Conservation (phyloP, 108 stramenopile species). For the Aurantiochytrium sp. region DNA sequence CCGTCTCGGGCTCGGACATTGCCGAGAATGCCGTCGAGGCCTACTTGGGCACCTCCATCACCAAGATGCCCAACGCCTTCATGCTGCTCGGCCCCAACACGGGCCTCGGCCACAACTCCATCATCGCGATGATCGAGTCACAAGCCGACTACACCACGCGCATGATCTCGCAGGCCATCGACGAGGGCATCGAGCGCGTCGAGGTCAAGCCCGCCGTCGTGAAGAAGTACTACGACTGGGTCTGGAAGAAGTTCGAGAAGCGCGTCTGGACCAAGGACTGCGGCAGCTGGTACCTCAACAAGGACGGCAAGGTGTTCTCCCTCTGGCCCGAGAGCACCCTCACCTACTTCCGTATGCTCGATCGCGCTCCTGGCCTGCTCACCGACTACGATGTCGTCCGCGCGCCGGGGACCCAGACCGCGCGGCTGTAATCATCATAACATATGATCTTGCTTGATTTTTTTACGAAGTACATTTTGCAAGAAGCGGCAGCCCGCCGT, state of each 20-base stretch:
- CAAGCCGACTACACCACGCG: background rate
- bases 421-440: too few relatives aligned
- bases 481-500: background rate
- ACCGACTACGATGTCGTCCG: background rate
- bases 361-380: background rate
- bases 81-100: constrained; percentile 16
- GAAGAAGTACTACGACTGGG: background rate
- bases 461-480: too few relatives aligned
- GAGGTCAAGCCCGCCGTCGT: background rate
- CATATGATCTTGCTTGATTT: too few relatives aligned
- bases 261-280: constrained; percentile 18
- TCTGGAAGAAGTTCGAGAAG: constrained; percentile 30
- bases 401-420: too few relatives aligned
- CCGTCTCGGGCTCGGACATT: background rate
- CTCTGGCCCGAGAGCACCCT: background rate
- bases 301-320: constrained; percentile 5
- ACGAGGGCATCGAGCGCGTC: background rate
- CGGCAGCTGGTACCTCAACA: background rate
- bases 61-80: background rate
- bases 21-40: background rate
- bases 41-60: background rate
- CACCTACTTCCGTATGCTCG: constrained; percentile 3
- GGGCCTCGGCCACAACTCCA: constrained; percentile 16
- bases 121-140: constrained; percentile 15
- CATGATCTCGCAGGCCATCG: background rate